Base-by-base conservation (phyloP, 768 basidiomycete species). In the Arthromyces matolae region DNA sequence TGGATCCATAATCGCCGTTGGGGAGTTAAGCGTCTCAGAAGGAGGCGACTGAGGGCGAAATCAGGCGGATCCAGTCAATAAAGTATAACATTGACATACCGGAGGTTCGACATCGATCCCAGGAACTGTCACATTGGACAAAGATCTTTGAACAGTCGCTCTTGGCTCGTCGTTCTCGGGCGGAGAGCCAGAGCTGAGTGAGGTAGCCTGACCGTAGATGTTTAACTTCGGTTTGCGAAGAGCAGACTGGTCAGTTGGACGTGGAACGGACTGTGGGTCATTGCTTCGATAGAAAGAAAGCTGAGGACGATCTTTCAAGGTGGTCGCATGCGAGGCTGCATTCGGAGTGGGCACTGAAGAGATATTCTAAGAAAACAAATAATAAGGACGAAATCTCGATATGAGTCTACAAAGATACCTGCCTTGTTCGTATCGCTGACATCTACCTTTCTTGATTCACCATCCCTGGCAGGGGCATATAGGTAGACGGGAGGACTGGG, bases 91-190 rank as follows among this genome's bases (percentile, higher is more conserved):
- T 24, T 18, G 20, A 61, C 71, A 25, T 54, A 78, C 77, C 10
- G 77, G 78, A 13, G 77, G 68, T 58, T 76, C 68, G 24, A 79
- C 66, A 29, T 71, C 52, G 44, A 78, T 78, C 29, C 66, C 64
- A 3, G 70, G 71, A 16, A 77, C 64, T 31, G 65, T 69, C 13
- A 59, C 55, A 25, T 60, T 60, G 0, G 73, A 74, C 6, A 50
- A 34, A 2, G 60, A 59, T 4, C 68, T 66, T 37, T 61, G 51
- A 29, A 58, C 46, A 25, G 47, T 38, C 25, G 22, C 42, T 38
- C 60, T 29, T 61, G 63, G 55, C 61, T 57, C 38, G 60, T 51
- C 42, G 20, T 60, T 52, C 42, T 68, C 52, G 28, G 32, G 12
- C 19, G 14, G 38, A 3, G 22, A 31, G 38, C 33, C 19, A 8